Base-by-base conservation (phyloP, 192 early-diverging fungal genomes). In the Endogone sp. region DNA sequence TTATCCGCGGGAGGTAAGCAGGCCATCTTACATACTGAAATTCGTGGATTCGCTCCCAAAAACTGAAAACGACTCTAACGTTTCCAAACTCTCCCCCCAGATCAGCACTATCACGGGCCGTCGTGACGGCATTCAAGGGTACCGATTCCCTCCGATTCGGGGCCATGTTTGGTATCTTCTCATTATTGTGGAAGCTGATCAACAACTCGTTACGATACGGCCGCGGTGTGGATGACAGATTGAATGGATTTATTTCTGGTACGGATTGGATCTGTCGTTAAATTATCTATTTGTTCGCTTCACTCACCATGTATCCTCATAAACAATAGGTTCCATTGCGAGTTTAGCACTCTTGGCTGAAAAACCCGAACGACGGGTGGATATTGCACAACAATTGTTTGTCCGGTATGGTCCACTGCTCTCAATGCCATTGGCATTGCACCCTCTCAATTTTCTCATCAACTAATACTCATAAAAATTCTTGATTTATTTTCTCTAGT, bases 91-190 rank as follows among this genome's bases (percentile, higher is more conserved):
- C n/a, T n/a, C n/a, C n/a, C 23, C 21, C 22, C 56, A 87, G 84
- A 67, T 76, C 67, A 11, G 62, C 81, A 0, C 71, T 90, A 26
- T 70, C 60, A 9, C 61, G 69, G 1, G 69, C 75, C 24, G 70
- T 88, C 22, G 72, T 83, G 60, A 71, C 74, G 10, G 72, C 86
- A 3, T 88, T 89, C 77, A 83, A 87, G 69, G 82, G 81, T 3
- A 58, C 57, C 0, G 85, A 88, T 63, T 77, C 88, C 2, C 28
- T 83, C 55, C 90, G 90, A 16, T 92, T 94, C 71, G 91, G 84
- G 29, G 76, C 78, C n/a, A 89, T 89, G 81, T 82, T 94, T 82
- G 92, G 89, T n/a, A 76, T 73, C 54, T 94, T 94, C 71, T 81
- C 91, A 11, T 84, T 91, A 54, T 29, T 89, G 10, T 94, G 89